Percentiles rank a stretch among this genome's conserved stretches.
Evolutionary conservation across 768 basidiomycete genomes (phyloP).

Genomic region (Boletus vinaceobasis): DNA sequence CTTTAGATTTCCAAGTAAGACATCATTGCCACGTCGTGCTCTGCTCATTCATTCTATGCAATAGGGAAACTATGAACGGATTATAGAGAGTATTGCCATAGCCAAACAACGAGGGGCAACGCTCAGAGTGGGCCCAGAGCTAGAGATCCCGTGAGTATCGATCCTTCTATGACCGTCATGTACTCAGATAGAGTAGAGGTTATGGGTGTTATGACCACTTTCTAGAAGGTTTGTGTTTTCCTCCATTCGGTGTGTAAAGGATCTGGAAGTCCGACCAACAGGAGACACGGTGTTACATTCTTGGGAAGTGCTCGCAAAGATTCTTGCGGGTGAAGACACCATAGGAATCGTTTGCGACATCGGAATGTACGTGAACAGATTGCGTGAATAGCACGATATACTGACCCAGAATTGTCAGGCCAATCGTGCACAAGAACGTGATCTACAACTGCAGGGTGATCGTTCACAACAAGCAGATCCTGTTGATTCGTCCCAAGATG

Average conservation of each 20-base stretch:
- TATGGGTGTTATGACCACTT: conserved; percentile 99
- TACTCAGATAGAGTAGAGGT: conserved; percentile 49
- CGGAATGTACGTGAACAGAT: conserved; percentile 69
- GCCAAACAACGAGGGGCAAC: conserved; percentile 89
- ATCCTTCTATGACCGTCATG: neutral
- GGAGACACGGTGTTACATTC: conserved; percentile 96
- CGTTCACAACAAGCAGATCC: conserved; percentile 78
- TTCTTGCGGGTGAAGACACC: conserved; percentile 75
- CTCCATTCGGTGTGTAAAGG: neutral
- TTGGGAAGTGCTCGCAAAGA: conserved; percentile 95
- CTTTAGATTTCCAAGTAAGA: conserved; percentile 85
- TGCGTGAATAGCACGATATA: too few species aligned
- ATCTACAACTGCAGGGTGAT: conserved; percentile 96
- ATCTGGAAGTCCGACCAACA: conserved; percentile 29
- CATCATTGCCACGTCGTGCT: neutral
- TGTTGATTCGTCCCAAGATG: conserved; percentile 98
- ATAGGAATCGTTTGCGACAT: conserved; percentile 92
- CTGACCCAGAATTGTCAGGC: conserved; percentile 51
- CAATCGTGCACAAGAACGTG: conserved; percentile 95
- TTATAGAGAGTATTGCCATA: conserved; percentile 79
- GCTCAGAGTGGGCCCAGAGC: conserved; percentile 91
- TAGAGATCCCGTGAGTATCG: conserved; percentile 81
- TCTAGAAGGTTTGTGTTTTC: conserved; percentile 66
- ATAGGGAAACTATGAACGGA: conserved; percentile 92
- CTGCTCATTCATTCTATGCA: neutral